phyloP scores from a whole-genome alignment of 2,329 filamentous ascomycete genomes.

The Scedosporium dehoogii region DNA sequence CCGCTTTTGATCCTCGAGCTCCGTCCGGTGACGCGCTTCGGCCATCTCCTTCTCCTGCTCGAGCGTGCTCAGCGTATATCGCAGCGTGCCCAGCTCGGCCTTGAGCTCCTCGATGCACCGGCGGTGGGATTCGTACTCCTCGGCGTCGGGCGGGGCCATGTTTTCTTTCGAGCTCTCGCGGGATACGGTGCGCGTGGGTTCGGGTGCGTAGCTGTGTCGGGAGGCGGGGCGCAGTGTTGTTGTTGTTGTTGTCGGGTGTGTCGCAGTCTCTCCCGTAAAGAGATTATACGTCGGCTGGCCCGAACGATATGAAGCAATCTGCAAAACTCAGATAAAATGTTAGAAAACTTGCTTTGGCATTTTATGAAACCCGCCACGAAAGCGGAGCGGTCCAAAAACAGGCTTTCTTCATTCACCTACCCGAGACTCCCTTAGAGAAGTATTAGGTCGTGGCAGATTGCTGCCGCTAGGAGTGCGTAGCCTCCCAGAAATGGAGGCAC shows the following conservation, averaged over 20 bases:
- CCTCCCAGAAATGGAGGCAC: conserved; percentile 19
- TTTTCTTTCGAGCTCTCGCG: conserved; percentile 52
- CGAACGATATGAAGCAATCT: conserved; percentile 36
- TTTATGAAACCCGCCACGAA: not conserved
- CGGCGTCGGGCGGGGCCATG: conserved; percentile 46
- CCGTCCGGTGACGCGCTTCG: conserved; percentile 69
- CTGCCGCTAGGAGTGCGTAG: conserved; percentile 22
- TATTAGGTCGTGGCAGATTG: conserved; percentile 23
- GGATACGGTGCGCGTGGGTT: conserved; percentile 36
- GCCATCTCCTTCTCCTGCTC: conserved; percentile 82
- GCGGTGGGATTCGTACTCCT: conserved; percentile 47
- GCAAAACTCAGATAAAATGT: not conserved
- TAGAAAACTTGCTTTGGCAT: not conserved
- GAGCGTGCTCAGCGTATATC: conserved; percentile 77
- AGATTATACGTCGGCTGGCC: conserved; percentile 51
- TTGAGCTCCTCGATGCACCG: conserved; percentile 67
- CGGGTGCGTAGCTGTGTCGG: conserved; percentile 26
- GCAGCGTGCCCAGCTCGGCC: conserved; percentile 77
- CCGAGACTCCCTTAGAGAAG: conserved; percentile 25
- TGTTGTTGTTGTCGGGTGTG: conserved; percentile 9
- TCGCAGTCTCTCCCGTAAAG: conserved; percentile 41
- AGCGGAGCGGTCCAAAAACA: not conserved
- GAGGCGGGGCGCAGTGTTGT: conserved; percentile 24
- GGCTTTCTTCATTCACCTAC: conserved; percentile 20
- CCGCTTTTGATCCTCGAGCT: conserved; percentile 68